phyloP scores from a whole-genome alignment of 1,284 basidiomycete genomes.

The Entoloma clypeatum region DNA sequence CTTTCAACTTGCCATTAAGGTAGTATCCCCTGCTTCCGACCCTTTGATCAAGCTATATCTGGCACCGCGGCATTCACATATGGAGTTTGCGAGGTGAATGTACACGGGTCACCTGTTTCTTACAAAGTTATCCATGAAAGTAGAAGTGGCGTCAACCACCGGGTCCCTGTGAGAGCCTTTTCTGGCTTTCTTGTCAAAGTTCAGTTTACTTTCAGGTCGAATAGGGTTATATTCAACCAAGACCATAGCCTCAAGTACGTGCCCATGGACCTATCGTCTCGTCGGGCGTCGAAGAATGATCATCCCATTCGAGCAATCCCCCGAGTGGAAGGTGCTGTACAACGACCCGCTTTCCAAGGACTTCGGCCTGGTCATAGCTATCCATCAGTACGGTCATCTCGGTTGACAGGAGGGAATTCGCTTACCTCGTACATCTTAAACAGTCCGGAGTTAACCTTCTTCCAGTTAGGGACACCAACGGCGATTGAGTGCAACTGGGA shows the following conservation, averaged over 20 bases:
- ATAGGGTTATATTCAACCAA: too few species aligned
- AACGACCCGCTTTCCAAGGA: constrained; percentile 93
- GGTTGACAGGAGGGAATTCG: constrained; percentile 6
- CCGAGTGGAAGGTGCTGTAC: constrained; percentile 94
- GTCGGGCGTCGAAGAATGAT: constrained; percentile 9
- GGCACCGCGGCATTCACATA: too few species aligned
- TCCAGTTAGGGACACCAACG: constrained; percentile 80
- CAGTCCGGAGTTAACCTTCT: constrained; percentile 86
- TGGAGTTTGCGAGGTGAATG: too few species aligned
- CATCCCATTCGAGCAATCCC: constrained; percentile 68
- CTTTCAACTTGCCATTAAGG: too few species aligned
- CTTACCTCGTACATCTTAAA: constrained; percentile 93
- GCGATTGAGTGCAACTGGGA: constrained; percentile 89
- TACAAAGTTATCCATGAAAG: too few species aligned
- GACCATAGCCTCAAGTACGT: constrained; percentile 5
- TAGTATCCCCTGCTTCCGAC: too few species aligned
- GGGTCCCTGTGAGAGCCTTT: too few species aligned
- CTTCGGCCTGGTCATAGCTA: constrained; percentile 63
- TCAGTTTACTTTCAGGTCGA: too few species aligned
- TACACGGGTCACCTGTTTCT: too few species aligned
- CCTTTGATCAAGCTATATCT: too few species aligned
- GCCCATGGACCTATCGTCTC: constrained; percentile 11
- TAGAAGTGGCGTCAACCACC: too few species aligned
- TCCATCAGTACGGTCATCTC: neutral
- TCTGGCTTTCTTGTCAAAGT: too few species aligned